Evolutionary conservation across 345 rosid genomes (phyloP).

Genomic region (Gossypium sturtianum): DNA sequence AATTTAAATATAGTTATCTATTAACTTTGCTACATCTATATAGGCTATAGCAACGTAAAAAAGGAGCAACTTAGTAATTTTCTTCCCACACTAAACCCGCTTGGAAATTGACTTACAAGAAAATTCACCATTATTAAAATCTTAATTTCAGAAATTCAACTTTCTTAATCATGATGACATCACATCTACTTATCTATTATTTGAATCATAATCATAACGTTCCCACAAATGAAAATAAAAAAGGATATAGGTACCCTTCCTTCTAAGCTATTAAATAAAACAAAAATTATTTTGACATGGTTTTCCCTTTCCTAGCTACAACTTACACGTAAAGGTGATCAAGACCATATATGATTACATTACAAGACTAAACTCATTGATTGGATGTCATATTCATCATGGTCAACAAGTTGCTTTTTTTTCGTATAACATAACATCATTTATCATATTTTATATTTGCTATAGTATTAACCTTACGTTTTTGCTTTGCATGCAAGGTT

Average conservation of each 20-base stretch:
- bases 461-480: too few relatives aligned
- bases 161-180: background rate
- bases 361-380: background rate
- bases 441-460: too few relatives aligned
- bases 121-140: background rate
- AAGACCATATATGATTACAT: background rate
- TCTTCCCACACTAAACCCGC: too few relatives aligned
- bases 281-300: background rate
- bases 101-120: too few relatives aligned
- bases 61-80: too few relatives aligned
- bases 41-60: too few relatives aligned
- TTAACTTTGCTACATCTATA: too few relatives aligned
- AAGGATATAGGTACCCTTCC: background rate
- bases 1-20: too few relatives aligned
- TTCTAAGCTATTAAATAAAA: background rate
- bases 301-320: background rate
- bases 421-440: too few relatives aligned
- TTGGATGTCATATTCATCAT: background rate
- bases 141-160: too few relatives aligned
- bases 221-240: background rate
- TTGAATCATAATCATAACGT: background rate
- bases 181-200: background rate
- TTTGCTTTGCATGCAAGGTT: background rate
- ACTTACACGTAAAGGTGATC: background rate
- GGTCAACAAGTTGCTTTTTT: background rate